phyloP scores from a whole-genome alignment of 1,139 yeast genomes.

The Geotrichum europaeum region DNA sequence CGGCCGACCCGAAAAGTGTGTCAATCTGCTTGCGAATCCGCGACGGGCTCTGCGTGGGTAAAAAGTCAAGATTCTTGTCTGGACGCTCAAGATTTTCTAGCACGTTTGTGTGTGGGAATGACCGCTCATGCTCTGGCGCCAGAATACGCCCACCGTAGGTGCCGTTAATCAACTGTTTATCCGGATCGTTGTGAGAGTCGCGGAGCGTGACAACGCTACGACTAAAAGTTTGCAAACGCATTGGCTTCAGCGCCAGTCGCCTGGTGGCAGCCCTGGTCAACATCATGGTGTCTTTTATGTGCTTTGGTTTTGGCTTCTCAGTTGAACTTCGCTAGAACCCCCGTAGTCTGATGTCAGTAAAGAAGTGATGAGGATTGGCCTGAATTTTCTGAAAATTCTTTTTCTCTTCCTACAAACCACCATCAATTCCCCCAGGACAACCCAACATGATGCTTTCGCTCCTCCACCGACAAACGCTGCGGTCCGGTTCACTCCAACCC shows the following conservation, averaged over 20 bases:
- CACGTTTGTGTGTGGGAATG: constrained; percentile 15
- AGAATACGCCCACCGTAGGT: constrained; percentile 17
- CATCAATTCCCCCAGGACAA: not conserved
- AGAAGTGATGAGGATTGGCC: not conserved
- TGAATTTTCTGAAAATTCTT: not conserved
- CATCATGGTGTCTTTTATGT: not conserved
- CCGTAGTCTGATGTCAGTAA: not conserved
- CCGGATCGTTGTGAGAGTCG: constrained; percentile 4
- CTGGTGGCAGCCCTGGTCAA: not conserved
- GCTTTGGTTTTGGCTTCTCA: not conserved
- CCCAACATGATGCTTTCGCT: not conserved
- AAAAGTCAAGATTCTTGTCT: constrained; percentile 5
- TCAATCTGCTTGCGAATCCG: not conserved
- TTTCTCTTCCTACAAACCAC: not conserved
- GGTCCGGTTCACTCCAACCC: not conserved
- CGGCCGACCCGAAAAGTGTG: constrained; percentile 6
- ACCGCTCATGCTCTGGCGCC: constrained; percentile 8
- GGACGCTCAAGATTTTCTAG: constrained; percentile 16
- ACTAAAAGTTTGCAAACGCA: not conserved
- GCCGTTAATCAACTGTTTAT: constrained; percentile 8
- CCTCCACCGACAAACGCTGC: not conserved
- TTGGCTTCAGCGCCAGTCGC: not conserved
- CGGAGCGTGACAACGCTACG: constrained; percentile 1
- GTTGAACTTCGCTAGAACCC: not conserved
- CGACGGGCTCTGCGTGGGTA: constrained; percentile 5